Conservation (phyloP, 1,284 basidiomycete genomes). For the Uromyces viciae-fabae region DNA sequence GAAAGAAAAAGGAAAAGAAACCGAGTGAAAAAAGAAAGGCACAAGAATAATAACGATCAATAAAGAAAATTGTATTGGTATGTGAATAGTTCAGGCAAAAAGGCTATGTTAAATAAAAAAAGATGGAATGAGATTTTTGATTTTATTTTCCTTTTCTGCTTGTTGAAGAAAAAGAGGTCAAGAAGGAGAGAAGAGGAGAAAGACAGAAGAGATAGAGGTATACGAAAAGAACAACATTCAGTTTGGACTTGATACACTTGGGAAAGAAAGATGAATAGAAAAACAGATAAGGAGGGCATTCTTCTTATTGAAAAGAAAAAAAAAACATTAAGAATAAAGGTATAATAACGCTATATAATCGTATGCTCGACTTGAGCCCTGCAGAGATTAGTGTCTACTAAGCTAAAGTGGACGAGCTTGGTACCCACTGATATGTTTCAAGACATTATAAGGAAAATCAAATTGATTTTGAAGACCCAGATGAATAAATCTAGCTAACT, state of each 20-base stretch:
- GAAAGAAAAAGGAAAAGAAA: no score
- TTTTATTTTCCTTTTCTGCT: neutral
- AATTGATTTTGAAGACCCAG: slow-evolving; percentile 5
- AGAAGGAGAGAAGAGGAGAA: neutral
- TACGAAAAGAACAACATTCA: neutral
- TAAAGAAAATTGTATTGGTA: no score
- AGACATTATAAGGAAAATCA: slow-evolving; percentile 25
- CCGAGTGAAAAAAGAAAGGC: no score
- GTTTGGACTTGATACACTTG: neutral
- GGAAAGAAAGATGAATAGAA: neutral
- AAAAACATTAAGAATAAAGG: no score
- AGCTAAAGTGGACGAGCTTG: neutral
- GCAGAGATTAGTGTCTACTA: neutral
- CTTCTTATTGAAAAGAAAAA: no score
- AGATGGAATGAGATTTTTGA: neutral
- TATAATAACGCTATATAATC: neutral
- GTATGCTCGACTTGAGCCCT: no score
- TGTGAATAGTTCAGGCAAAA: no score
- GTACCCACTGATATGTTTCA: slow-evolving; percentile 28
- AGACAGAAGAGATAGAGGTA: neutral
- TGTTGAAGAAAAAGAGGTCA: neutral
- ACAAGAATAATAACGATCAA: no score
- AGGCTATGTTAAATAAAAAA: neutral
- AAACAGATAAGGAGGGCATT: no score
- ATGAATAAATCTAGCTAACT: slow-evolving; percentile 69